Percentiles rank a stretch among this genome's conserved stretches.
phyloP scores from a whole-genome alignment of 257 asterid species.

The Nicotiana otophora region DNA sequence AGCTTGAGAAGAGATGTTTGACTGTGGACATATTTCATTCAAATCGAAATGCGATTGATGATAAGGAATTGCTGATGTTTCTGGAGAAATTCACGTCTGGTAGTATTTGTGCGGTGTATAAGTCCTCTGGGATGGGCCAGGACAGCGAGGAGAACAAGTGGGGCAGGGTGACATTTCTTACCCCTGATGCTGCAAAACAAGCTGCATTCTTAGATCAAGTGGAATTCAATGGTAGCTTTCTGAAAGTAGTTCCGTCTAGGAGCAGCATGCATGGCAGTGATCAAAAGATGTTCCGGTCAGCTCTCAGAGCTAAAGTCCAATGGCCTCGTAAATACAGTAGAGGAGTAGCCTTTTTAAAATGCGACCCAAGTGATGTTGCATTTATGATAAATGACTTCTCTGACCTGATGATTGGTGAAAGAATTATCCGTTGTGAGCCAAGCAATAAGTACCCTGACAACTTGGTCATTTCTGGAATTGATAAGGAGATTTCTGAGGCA shows the following conservation, averaged over 20 bases:
- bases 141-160: slow-evolving; percentile 57
- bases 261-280: slow-evolving; percentile 40
- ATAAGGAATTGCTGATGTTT: slow-evolving; percentile 57
- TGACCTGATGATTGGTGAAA: slow-evolving; percentile 37
- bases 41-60: slow-evolving; percentile 35
- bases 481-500: slow-evolving; percentile 51
- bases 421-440: slow-evolving; percentile 28
- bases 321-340: slow-evolving; percentile 93
- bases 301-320: slow-evolving; percentile 59
- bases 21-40: slow-evolving; percentile 69
- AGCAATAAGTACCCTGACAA: slow-evolving; percentile 30
- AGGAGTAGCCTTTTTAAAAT: slow-evolving; percentile 69
- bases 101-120: slow-evolving; percentile 50
- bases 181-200: slow-evolving; percentile 71
- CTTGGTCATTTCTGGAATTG: slow-evolving; percentile 46
- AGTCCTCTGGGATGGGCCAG: slow-evolving; percentile 31
- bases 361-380: slow-evolving; percentile 51
- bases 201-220: slow-evolving; percentile 40
- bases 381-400: slow-evolving; percentile 47
- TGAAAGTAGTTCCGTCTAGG: slow-evolving; percentile 56
- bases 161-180: slow-evolving; percentile 83
- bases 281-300: slow-evolving; percentile 38
- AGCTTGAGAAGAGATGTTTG: slow-evolving; percentile 72
- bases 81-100: slow-evolving; percentile 58
- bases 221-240: slow-evolving; percentile 45